phyloP scores from a whole-genome alignment of 164 flowering plant species.

The Vitis riparia region DNA sequence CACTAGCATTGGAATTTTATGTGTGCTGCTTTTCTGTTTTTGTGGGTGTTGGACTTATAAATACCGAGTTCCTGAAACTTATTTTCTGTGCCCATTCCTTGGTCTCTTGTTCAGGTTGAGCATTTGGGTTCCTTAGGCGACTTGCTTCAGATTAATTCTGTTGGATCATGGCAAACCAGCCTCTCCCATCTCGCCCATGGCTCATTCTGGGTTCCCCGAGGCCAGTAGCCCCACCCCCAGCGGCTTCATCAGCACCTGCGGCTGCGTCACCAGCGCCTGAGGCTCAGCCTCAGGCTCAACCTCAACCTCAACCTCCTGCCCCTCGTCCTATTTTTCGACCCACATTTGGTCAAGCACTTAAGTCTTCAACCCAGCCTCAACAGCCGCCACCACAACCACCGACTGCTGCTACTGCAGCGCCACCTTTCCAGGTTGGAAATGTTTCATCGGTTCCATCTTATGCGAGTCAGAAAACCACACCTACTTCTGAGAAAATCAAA shows the following conservation, averaged over 20 bases:
- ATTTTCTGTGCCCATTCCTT: not conserved
- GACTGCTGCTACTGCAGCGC: slow-evolving; percentile 5
- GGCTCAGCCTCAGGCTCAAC: not conserved
- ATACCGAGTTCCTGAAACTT: slow-evolving; percentile 10
- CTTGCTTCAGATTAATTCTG: no score
- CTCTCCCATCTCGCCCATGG: slow-evolving; percentile 36
- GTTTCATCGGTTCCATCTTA: not conserved
- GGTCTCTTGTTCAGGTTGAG: not conserved
- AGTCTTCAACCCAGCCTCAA: not conserved
- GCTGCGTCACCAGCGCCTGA: no score
- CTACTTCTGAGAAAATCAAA: slow-evolving; percentile 25
- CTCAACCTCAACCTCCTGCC: slow-evolving; percentile 11
- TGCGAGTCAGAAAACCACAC: slow-evolving; percentile 14
- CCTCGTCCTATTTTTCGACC: slow-evolving; percentile 16
- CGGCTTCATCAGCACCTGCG: not conserved
- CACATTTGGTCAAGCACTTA: not conserved
- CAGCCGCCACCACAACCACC: slow-evolving; percentile 18
- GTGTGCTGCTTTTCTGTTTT: not conserved
- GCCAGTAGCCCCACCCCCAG: slow-evolving; percentile 1
- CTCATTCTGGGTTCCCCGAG: slow-evolving; percentile 29
- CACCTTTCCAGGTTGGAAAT: not conserved
- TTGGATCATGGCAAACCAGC: slow-evolving; percentile 29
- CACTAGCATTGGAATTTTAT: not conserved
- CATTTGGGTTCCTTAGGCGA: no score
- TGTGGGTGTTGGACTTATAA: slow-evolving; percentile 14